A percentile compares a stretch with the other conserved stretches of the same genome.
Evolutionary conservation across 305 asterid species (phyloP).

Genomic region (Rubia balearica): DNA sequence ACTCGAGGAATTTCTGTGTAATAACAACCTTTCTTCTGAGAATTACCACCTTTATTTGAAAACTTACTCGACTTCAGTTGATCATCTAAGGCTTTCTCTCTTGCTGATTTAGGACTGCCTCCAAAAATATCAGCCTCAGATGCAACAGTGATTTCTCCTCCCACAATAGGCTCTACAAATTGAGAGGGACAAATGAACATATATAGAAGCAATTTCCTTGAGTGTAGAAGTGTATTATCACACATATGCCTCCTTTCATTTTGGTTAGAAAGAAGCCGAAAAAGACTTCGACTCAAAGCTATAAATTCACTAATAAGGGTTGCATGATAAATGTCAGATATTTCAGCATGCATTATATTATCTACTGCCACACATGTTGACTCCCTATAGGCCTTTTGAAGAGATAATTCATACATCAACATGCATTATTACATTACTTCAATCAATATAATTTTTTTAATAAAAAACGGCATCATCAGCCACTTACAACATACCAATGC

Average conservation of each 20-base stretch:
- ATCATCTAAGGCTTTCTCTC: conserved; percentile 61
- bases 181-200: conserved; percentile 14
- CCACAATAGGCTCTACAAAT: conserved; percentile 60
- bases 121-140: conserved; percentile 52
- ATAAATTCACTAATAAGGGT: neutral
- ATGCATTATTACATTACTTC: neutral
- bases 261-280: neutral
- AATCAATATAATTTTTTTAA: neutral
- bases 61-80: conserved; percentile 56
- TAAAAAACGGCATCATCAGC: neutral
- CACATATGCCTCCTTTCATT: neutral
- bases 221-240: neutral
- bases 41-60: conserved; percentile 35
- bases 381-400: neutral
- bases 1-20: conserved; percentile 85
- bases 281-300: neutral
- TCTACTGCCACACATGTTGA: neutral
- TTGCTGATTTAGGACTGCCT: conserved; percentile 42
- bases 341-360: neutral
- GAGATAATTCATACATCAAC: neutral
- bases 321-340: neutral
- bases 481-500: conserved; percentile 42
- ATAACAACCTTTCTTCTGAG: conserved; percentile 58
- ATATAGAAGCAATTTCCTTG: neutral
- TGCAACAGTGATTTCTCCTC: conserved; percentile 84